Conservation (phyloP, 179 eudicot genomes). For the Patellifolia procumbens region DNA sequence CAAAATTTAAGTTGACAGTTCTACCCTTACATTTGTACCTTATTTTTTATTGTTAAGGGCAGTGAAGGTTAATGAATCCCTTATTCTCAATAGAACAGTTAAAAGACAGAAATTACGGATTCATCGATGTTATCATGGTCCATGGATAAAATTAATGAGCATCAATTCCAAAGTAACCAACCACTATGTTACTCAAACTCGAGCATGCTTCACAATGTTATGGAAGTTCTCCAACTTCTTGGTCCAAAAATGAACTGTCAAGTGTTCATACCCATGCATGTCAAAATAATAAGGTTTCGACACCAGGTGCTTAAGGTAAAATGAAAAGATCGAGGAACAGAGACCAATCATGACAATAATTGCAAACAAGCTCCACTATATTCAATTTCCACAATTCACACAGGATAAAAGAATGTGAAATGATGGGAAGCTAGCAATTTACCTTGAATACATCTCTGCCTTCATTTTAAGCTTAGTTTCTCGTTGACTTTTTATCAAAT, state of each 20-base stretch:
- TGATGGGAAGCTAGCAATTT: not conserved
- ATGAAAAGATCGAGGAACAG: no score
- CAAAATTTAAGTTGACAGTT: no score
- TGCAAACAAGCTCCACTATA: not conserved
- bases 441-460: constrained; percentile 66
- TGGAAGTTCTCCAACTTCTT: no score
- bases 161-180: not conserved
- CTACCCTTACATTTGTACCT: no score
- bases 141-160: not conserved
- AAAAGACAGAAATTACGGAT: not conserved
- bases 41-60: no score
- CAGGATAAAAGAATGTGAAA: not conserved
- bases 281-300: no score
- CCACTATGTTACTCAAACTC: no score
- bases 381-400: not conserved
- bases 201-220: no score
- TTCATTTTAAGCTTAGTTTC: constrained; percentile 65
- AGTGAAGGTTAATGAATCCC: no score
- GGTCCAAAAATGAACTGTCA: no score
- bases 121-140: not conserved
- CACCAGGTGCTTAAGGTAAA: no score
- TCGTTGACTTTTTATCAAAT: constrained; percentile 49
- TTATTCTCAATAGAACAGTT: not conserved
- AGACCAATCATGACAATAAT: not conserved
- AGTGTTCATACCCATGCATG: no score